Evolutionary conservation across 2,329 filamentous ascomycete genomes (phyloP), one percentile per base, ranked within the genome.

Genomic region (Colletotrichum sp.): DNA sequence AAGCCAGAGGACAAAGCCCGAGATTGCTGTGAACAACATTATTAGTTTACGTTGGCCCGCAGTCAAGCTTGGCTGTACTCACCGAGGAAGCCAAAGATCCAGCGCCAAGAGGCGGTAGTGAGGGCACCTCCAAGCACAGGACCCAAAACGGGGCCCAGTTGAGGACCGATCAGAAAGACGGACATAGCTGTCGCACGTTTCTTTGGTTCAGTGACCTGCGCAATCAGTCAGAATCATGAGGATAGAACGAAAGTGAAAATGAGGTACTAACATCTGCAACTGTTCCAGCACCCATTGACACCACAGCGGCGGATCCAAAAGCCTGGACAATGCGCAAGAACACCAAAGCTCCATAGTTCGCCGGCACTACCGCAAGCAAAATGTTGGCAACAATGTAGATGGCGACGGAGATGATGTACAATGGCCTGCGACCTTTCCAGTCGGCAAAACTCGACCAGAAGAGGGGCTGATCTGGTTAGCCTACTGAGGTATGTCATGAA

Each of bases 121-220:
- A 88, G 82, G 25, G 81, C 80, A 29, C 86, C 87, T 6, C 87
- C 87, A 4, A 88, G 79, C 1, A 87, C 78, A 1, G 87, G 87
- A 1, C 87, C 87, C 2, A 88, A 77, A 0, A 88, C 83, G 3
- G 87, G 87, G 3, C 87, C 87, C 5, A 87, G 81, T 15, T 88
- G 84, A 6, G 86, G 87, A 0, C 86, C 87, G 44, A 88, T 79
- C 9, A 87, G 80, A 67, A 88, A 87, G 62, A 84, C 82, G 5
- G 85, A 83, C 79, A 88, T 83, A 49, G 85, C 82, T 12, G 82
- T 83, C 8, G 82, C 87, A 29, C 87, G 81, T 25, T 81, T 82
- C 57, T 84, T 76, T 9, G 73, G 73, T 7, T 67, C 63, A 8
- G 64, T 76, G 85, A 86, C 75, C 84, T 84, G 2, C 81, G 83